Evolutionary conservation across 208 protist species (phyloP), one percentile per base, ranked within the genome.

Genomic region (Trypanosoma scelopori): DNA sequence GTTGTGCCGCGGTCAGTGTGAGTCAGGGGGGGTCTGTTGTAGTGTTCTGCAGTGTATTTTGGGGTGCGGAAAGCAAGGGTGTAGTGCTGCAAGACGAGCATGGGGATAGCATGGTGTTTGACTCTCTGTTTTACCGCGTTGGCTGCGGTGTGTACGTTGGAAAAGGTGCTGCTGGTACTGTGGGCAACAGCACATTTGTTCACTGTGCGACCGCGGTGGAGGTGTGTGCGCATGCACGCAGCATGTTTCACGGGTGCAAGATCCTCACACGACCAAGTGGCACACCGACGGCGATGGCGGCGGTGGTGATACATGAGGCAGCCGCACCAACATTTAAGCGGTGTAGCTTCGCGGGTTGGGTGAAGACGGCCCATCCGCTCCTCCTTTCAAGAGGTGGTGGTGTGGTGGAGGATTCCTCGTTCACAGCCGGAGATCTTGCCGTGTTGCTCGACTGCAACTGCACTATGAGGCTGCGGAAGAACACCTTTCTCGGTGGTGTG

Each of bases 91-190:
- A 73, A 13, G 48, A 30, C 11, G 12, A 30, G 7, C 25, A n/a
- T 35, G 51, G 57, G 11, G 48, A 39, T 18, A 16, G 32, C 9
- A 9, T 60, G 15, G 55, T 73, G 27, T 30, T 39, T 23, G 67
- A 76, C 30, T 74, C 49, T 46, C 55, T 79, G 35, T 84, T 84
- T 61, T 69, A 71, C 48, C 59, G 39, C 16, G 37, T 79, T 32
- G 43, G 16, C 1, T 64, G 32, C 30, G 78, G 65, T 48, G 22
- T 82, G 22, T 35, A 46, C n/a, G 58, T 41, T 0, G 69, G 65
- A 15, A 59, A 55, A 16, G 16, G 28, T 23, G 61, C 41, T 6
- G 37, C 45, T 16, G 61, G 61, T 2, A 46, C 9, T 42, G 37
- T 74, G 4, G 25, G 23, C 4, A 50, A 51, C 4, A 43, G 59